Percentiles rank a stretch among this genome's conserved stretches.
phyloP scores from a whole-genome alignment of 441 rosid species.

The Macaranga tanarius region DNA sequence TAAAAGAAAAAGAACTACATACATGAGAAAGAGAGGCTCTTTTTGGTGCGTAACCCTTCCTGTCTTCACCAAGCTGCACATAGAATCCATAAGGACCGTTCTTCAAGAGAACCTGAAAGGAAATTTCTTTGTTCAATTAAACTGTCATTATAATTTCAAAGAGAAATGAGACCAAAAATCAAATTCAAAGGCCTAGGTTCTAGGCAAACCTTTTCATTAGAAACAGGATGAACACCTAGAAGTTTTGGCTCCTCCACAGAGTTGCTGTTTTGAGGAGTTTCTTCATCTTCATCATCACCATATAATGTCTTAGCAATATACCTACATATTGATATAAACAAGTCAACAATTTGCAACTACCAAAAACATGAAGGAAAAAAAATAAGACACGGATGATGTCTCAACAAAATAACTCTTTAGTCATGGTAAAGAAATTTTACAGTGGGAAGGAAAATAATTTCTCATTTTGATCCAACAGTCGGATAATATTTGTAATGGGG shows the following conservation, averaged over 20 bases:
- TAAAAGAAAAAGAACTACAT: slow-evolving; percentile 20
- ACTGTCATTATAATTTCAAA: not conserved
- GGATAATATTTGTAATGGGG: no score
- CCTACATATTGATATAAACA: slow-evolving; percentile 41
- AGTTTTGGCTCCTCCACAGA: slow-evolving; percentile 73
- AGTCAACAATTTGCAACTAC: slow-evolving; percentile 22
- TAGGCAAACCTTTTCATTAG: slow-evolving; percentile 79
- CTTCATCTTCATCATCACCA: slow-evolving; percentile 69
- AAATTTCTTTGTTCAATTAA: slow-evolving; percentile 7
- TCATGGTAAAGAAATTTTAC: slow-evolving; percentile 1
- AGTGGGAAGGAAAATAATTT: not conserved
- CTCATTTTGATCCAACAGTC: not conserved
- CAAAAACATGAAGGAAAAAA: not conserved
- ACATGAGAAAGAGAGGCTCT: slow-evolving; percentile 84
- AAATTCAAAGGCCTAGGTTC: slow-evolving; percentile 17
- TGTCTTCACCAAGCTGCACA: slow-evolving; percentile 95
- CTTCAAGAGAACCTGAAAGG: slow-evolving; percentile 74
- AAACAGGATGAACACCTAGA: slow-evolving; percentile 79
- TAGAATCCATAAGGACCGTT: slow-evolving; percentile 93
- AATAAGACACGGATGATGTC: not conserved
- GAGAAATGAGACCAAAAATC: slow-evolving; percentile 1
- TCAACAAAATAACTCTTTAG: slow-evolving; percentile 2
- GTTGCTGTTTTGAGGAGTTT: slow-evolving; percentile 43
- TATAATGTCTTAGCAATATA: slow-evolving; percentile 82
- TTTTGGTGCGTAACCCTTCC: slow-evolving; percentile 68